Evolutionary conservation across 192 early-diverging fungal genomes (phyloP).

Genomic region (Thamnidium elegans): DNA sequence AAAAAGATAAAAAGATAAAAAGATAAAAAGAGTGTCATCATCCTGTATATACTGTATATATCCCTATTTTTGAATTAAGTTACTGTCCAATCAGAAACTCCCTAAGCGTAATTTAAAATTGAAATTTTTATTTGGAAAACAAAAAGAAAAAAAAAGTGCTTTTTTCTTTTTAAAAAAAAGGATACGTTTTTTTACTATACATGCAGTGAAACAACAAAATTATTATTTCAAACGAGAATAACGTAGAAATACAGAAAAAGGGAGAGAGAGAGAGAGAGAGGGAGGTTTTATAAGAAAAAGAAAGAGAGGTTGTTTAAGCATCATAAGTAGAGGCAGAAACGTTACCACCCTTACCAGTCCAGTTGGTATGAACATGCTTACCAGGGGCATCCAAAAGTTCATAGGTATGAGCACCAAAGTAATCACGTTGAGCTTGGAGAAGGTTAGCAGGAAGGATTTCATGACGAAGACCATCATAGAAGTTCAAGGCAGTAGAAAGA

Average conservation of each 20-base stretch:
- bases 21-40: background rate
- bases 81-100: too few species aligned
- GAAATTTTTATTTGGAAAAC: too few species aligned
- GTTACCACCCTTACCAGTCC: conserved; percentile 91
- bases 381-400: conserved; percentile 77
- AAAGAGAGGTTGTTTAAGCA: conserved; percentile 37
- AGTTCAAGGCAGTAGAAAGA: conserved; percentile 85
- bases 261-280: background rate
- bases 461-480: conserved; percentile 97
- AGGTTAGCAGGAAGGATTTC: conserved; percentile 91
- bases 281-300: background rate
- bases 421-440: conserved; percentile 96
- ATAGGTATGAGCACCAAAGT: conserved; percentile 98
- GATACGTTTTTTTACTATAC: too few species aligned
- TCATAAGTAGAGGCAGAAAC: conserved; percentile 57
- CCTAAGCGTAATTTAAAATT: too few species aligned
- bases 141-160: too few species aligned
- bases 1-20: background rate
- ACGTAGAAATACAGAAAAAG: too few species aligned
- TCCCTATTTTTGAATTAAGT: too few species aligned
- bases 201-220: too few species aligned
- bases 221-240: too few species aligned
- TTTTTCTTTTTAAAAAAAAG: too few species aligned
- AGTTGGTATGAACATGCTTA: conserved; percentile 81
- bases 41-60: too few species aligned